Evolutionary conservation across 1,284 basidiomycete species (phyloP), one percentile per base, ranked within the genome.

Genomic region (Puccinia coronata): DNA sequence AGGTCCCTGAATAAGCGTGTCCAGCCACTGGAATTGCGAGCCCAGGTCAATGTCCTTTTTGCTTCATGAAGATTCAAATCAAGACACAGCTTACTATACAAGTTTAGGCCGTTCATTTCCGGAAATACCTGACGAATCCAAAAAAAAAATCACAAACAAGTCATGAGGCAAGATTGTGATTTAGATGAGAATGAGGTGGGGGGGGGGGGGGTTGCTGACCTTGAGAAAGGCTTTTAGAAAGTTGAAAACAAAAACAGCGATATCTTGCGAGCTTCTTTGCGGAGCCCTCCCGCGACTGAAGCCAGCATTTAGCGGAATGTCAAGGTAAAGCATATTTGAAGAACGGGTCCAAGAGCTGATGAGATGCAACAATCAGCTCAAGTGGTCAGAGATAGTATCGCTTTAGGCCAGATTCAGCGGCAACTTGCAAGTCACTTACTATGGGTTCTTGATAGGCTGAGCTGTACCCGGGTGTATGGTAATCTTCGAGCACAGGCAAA

Each of bases 231-330:
- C 31, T 51, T 36, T 14, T 61, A 84, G 83, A 83, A 86, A 86
- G 0, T 83, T 83, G 70, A 83, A 84, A 80, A 88, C 87, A 67
- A 87, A 83, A 11, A 82, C 82, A 0, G 86, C 86, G 25, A 86
- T 83, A 59, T 86, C 85, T 11, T 83, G 82, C 73, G 87, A 84
- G 59, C 85, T 84, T 2, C 71, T 87, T 81, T 91, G 91, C 82
- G 91, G 90, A 0, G 92, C 91, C 12, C 84, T 88, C 5, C 93
- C 93, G 83, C 91, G 90, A 0, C 91, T 91, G 85, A 91, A 94
- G 0, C 93, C 93, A 0, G 92, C 93, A 8, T 92, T 92, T 36
- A 94, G 90, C 0, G 93, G 93, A 84, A 94, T 93, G 84, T 95
- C 93, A 5, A 94, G 89, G 88, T 89, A 94, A 20, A 94, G 87